Base-by-base conservation (phyloP, 176 grass and related monocot genomes). In the Bothriochloa decipiens region DNA sequence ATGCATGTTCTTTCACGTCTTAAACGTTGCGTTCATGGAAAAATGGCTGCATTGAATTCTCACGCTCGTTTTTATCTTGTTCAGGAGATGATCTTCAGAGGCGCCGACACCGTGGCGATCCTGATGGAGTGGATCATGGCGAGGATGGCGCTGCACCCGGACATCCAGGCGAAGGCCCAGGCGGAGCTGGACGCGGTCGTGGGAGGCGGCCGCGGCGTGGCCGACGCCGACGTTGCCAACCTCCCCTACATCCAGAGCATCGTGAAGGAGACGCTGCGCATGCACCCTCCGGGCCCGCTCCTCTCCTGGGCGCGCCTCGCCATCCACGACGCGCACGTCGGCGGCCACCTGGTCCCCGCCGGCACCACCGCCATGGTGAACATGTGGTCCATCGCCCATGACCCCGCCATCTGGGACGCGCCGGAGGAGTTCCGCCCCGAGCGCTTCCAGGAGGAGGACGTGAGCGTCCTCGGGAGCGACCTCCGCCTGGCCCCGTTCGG, bases 331-430 rank as follows among this genome's bases (percentile, higher is more conserved):
- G 83, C 71, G 6, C 65, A 86, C 75, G 85, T 97, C 53, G 94
- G 91, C 7, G 75, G 85, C 2, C 91, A 97, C 79, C 60, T 84
- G 23, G 70, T 97, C 67, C 91, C 94, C 1, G 87, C 91, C 39
- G 94, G 94, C 46, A 97, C 94, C 2, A 97, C 94, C 8, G 94
- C 94, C 13, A 97, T 97, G 94, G 94, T 97, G 3, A 97, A 97
- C 87, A 97, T 97, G 94, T 97, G 94, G 94, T 82, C 91, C 29
- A 97, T 97, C 75, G 84, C 94, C 23, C 94, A 92, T 13, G 94
- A 97, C 33, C 79, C 87, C 9, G 27, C 82, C 6, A 45, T 97
- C 32, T 97, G 94, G 94, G 39, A 89, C 0, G 60, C 94, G 67
- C 86, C 87, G 0, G 85, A 83, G 52, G 39, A 55, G 55, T 97